phyloP scores from a whole-genome alignment of 2,329 filamentous ascomycete species.

The Pseudogymnoascus sp. region DNA sequence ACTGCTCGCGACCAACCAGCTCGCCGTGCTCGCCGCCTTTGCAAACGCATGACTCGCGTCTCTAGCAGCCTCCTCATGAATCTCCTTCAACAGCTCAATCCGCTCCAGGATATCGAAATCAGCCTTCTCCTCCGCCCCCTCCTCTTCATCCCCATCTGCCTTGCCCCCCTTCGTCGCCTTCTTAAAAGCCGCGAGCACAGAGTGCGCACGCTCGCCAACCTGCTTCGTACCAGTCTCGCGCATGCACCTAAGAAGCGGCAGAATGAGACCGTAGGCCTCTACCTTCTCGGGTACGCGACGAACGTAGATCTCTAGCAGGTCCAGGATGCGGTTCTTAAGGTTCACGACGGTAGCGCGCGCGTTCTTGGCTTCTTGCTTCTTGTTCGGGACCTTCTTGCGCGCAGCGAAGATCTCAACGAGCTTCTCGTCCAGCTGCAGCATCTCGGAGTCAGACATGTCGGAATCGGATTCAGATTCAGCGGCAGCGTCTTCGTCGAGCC shows the following conservation, averaged over 20 bases:
- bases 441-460: slow-evolving; percentile 93
- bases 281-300: slow-evolving; percentile 67
- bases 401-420: slow-evolving; percentile 81
- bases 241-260: slow-evolving; percentile 71
- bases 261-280: slow-evolving; percentile 61
- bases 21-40: slow-evolving; percentile 66
- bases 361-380: slow-evolving; percentile 79
- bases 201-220: slow-evolving; percentile 64
- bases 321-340: slow-evolving; percentile 91
- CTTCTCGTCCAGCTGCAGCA: slow-evolving; percentile 81
- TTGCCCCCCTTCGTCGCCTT: slow-evolving; percentile 55
- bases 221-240: slow-evolving; percentile 72
- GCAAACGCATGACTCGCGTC: slow-evolving; percentile 64
- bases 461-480: slow-evolving; percentile 49
- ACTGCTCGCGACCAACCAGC: slow-evolving; percentile 58
- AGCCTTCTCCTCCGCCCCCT: slow-evolving; percentile 16
- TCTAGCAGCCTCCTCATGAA: slow-evolving; percentile 62
- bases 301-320: slow-evolving; percentile 78
- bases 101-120: slow-evolving; percentile 27
- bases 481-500: slow-evolving; percentile 51
- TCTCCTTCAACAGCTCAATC: slow-evolving; percentile 48
- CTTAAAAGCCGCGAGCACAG: slow-evolving; percentile 66
- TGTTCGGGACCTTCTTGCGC: slow-evolving; percentile 56
- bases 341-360: slow-evolving; percentile 85
- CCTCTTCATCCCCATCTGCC: slow-evolving; percentile 36